Evolutionary conservation across 352 stramenopile species (phyloP).

Genomic region (Pythium periplocum): DNA sequence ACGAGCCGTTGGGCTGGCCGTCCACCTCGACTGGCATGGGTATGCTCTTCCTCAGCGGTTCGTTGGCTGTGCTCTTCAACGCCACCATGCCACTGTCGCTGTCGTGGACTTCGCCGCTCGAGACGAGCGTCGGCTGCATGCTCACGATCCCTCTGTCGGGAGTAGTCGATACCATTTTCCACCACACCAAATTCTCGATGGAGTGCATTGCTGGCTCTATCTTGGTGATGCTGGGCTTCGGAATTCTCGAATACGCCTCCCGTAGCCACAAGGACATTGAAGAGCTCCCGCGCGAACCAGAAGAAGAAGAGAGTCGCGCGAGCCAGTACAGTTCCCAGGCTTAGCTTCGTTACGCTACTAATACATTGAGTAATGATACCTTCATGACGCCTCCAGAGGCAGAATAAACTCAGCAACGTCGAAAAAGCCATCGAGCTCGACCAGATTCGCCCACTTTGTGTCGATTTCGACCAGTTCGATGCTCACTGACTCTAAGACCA

Average conservation of each 20-base stretch:
- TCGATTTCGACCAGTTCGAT: conserved; percentile 12
- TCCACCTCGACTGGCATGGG: conserved; percentile 26
- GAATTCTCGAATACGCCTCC: conserved; percentile 23
- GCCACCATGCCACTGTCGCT: conserved; percentile 37
- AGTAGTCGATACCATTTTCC: conserved; percentile 35
- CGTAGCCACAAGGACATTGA: not conserved
- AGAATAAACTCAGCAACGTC: conserved; percentile 2
- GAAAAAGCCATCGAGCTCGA: conserved; percentile 20
- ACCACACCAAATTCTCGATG: conserved; percentile 39
- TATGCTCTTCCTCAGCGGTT: conserved; percentile 30
- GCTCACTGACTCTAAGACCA: conserved; percentile 8
- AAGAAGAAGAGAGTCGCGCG: conserved; percentile 2
- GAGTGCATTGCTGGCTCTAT: conserved; percentile 39
- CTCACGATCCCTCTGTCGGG: conserved; percentile 49
- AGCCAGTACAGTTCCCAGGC: no score
- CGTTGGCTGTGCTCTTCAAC: conserved; percentile 31
- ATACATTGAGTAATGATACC: no score
- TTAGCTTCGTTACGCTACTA: no score
- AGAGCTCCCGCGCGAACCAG: not conserved
- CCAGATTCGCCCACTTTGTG: conserved; percentile 5
- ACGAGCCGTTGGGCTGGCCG: conserved; percentile 46
- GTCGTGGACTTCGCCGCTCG: conserved; percentile 47
- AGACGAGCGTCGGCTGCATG: conserved; percentile 56
- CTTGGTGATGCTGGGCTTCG: conserved; percentile 49
- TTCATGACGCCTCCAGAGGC: no score